phyloP scores from a whole-genome alignment of 306 rosid genomes.

The Prunus campanulata region DNA sequence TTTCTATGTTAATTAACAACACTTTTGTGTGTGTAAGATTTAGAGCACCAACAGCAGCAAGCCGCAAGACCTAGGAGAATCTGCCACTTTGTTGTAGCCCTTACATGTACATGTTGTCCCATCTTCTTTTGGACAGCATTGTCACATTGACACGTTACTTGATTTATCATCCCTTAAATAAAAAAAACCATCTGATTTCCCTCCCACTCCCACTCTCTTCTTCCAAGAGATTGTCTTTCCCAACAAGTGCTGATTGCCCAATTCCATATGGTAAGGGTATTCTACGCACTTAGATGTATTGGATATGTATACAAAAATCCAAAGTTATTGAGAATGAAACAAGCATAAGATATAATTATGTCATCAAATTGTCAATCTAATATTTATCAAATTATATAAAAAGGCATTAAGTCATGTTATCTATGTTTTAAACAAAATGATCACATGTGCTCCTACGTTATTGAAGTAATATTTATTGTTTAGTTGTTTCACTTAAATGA shows the following conservation, averaged over 20 bases:
- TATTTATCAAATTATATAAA: too few species aligned
- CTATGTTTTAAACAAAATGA: too few species aligned
- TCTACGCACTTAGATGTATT: neutral
- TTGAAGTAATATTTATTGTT: too few species aligned
- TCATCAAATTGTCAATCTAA: too few species aligned
- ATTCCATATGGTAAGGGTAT: conserved; percentile 10
- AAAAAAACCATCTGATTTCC: neutral
- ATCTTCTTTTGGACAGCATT: conserved; percentile 24
- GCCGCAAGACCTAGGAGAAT: neutral
- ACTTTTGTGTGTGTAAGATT: neutral
- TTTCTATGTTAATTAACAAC: neutral
- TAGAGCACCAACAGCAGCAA: conserved; percentile 1
- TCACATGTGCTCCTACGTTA: too few species aligned
- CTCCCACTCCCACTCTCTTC: conserved; percentile 12
- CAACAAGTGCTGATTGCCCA: conserved; percentile 3
- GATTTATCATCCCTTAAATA: neutral
- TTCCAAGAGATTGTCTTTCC: conserved; percentile 33
- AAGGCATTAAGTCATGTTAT: too few species aligned
- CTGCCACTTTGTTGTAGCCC: conserved; percentile 21
- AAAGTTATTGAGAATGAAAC: neutral
- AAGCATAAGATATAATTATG: too few species aligned
- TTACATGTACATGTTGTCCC: conserved; percentile 23
- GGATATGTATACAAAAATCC: neutral
- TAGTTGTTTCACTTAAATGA: too few species aligned
- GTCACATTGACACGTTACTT: conserved; percentile 25